Conservation (phyloP, 805 yeast genomes). For the Candida xyloterini region DNA sequence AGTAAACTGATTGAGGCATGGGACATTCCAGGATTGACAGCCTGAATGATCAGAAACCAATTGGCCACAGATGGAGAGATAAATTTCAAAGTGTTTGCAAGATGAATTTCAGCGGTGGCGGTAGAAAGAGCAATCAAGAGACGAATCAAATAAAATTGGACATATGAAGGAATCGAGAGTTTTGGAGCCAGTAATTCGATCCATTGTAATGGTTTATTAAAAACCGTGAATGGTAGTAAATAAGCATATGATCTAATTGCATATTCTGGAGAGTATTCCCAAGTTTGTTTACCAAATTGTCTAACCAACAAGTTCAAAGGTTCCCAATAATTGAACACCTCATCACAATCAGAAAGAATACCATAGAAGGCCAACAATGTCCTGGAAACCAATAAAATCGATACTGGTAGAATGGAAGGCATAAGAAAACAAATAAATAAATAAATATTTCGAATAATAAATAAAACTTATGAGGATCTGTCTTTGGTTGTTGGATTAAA, state of each 20-base stretch:
- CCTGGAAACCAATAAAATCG: constrained; percentile 3
- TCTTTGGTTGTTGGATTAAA: constrained; percentile 33
- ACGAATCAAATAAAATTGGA: constrained; percentile 55
- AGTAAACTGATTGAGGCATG: constrained; percentile 85
- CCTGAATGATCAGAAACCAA: constrained; percentile 61
- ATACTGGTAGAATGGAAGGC: constrained; percentile 1
- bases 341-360: constrained; percentile 90
- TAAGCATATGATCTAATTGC: constrained; percentile 87
- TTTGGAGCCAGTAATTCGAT: constrained; percentile 1
- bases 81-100: constrained; percentile 42
- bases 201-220: constrained; percentile 24
- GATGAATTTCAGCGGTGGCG: constrained; percentile 49
- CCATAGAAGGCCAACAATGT: constrained; percentile 38
- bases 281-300: constrained; percentile 88
- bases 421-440: constrained; percentile 4
- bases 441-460: constrained; percentile 4
- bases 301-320: constrained; percentile 77
- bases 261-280: constrained; percentile 92
- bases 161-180: constrained; percentile 20
- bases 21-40: constrained; percentile 75
- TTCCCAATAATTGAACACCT: constrained; percentile 91
- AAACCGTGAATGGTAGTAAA: constrained; percentile 45
- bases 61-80: constrained; percentile 42
- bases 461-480: constrained; percentile 18
- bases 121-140: constrained; percentile 39